Evolutionary conservation across 768 basidiomycete species (phyloP), one percentile per base, ranked within the genome.

Genomic region (Podaxis sp.): DNA sequence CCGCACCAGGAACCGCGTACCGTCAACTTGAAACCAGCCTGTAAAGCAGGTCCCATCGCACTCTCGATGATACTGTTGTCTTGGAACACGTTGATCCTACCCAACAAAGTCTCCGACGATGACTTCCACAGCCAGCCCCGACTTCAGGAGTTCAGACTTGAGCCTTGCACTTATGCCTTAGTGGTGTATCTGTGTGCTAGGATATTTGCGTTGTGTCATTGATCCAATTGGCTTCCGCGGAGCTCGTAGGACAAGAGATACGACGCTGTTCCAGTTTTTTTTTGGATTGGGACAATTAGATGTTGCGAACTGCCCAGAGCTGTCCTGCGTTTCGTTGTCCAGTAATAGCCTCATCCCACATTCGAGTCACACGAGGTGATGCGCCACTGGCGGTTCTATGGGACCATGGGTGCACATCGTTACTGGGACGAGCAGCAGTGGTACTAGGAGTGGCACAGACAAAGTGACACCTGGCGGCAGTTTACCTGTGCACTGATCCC

Each of bases 1-100:
- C n/a, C 40, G 6, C 35, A 70, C 5, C 16, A 27, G 5, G 18
- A 28, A 10, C 1, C 21, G 57, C 77, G 28, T 67, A 91, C 93
- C 83, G 97, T 94, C 64, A 99, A 73, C 76, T 98, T 96, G 79
- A 91, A 97, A 32, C 93, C 97, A 42, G 95, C 95, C 71, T 98
- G 95, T 44, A 98, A 76, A 27, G 93, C 97, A 16, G 96, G 92
- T 27, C 97, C 95, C 67, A 98, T 77, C 2, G 97, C 97, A 73
- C 91, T 95, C 2, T 95, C 96, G 60, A 95, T 87, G 28, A 88
- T 88, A 69, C 88, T 89, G 62, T 93, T 93, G n/a, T 98, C 96
- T 72, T 90, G 86, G 84, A 21, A 21, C 21, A 21, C 96, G 66
- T 88, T 91, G 58, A 99, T 81, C 56, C 90, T 79, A 16, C 87